These are phyloP conservation scores for Leccinum fibrillosum DNA, from an alignment of 768 basidiomycete genomes.

Conservation along the genomic window DNA sequence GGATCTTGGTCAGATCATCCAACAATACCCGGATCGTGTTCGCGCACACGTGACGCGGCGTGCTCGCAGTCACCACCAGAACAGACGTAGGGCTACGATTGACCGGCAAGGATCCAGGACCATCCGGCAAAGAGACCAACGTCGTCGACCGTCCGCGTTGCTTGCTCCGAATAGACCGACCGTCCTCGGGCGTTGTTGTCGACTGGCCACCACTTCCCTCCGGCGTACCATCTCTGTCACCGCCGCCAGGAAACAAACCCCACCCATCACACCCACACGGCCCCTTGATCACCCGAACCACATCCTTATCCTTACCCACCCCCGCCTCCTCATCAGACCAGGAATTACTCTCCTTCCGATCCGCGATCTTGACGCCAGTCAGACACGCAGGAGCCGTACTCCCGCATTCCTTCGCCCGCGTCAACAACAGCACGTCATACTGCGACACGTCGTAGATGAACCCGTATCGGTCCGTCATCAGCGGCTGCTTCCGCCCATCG, in stretches of 20 bases:
- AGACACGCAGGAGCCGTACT: slow-evolving; percentile 80
- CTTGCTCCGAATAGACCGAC: slow-evolving; percentile 38
- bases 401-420: slow-evolving; percentile 68
- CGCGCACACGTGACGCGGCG: slow-evolving; percentile 72
- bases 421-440: slow-evolving; percentile 75
- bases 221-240: neutral
- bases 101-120: neutral
- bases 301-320: slow-evolving; percentile 13
- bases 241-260: slow-evolving; percentile 1
- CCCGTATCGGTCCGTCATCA: slow-evolving; percentile 80
- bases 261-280: slow-evolving; percentile 40
- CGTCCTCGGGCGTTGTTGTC: slow-evolving; percentile 18
- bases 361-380: slow-evolving; percentile 85
- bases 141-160: slow-evolving; percentile 38
- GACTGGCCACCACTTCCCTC: slow-evolving; percentile 13
- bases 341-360: slow-evolving; percentile 72
- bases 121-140: slow-evolving; percentile 27
- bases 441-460: slow-evolving; percentile 86
- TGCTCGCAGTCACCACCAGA: slow-evolving; percentile 56
- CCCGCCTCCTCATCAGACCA: slow-evolving; percentile 69
- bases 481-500: slow-evolving; percentile 47
- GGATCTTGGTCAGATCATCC: slow-evolving; percentile 72
- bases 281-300: slow-evolving; percentile 39
- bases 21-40: slow-evolving; percentile 74
- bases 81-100: slow-evolving; percentile 43